Conservation (phyloP, 2,329 filamentous ascomycete species). For the Trichoderma lentiforme region DNA sequence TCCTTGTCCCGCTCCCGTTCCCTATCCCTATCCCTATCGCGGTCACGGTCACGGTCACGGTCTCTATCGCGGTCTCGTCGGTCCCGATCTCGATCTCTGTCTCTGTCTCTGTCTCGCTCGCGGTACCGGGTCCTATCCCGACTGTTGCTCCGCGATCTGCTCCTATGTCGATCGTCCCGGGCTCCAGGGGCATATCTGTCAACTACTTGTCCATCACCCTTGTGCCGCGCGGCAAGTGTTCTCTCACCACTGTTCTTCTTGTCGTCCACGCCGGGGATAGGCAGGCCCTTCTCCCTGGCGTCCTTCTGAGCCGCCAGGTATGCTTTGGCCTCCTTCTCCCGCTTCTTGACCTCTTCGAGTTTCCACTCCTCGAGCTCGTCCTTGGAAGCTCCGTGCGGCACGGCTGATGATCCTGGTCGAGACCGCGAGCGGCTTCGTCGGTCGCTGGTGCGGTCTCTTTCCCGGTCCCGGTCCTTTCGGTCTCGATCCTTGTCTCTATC, state of each 20-base stretch:
- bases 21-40: slow-evolving; percentile 33
- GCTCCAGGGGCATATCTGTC: slow-evolving; percentile 48
- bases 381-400: slow-evolving; percentile 40
- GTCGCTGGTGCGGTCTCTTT: slow-evolving; percentile 29
- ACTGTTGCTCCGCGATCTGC: slow-evolving; percentile 36
- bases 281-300: slow-evolving; percentile 56
- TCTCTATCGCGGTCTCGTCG: slow-evolving; percentile 34
- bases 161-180: slow-evolving; percentile 39
- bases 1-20: slow-evolving; percentile 38
- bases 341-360: slow-evolving; percentile 58
- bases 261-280: slow-evolving; percentile 57
- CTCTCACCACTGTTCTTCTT: slow-evolving; percentile 45
- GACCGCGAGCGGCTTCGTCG: slow-evolving; percentile 46
- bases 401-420: slow-evolving; percentile 34
- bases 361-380: slow-evolving; percentile 57
- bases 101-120: slow-evolving; percentile 32
- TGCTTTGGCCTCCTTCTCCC: slow-evolving; percentile 62
- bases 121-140: slow-evolving; percentile 37
- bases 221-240: slow-evolving; percentile 39
- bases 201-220: slow-evolving; percentile 28
- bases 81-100: slow-evolving; percentile 35
- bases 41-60: slow-evolving; percentile 29
- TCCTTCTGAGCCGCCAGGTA: slow-evolving; percentile 61
- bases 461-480: slow-evolving; percentile 25
- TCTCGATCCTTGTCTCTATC: slow-evolving; percentile 29